Base-by-base conservation (phyloP, 2,329 filamentous ascomycete genomes). In the Paecilomyces variotii region DNA sequence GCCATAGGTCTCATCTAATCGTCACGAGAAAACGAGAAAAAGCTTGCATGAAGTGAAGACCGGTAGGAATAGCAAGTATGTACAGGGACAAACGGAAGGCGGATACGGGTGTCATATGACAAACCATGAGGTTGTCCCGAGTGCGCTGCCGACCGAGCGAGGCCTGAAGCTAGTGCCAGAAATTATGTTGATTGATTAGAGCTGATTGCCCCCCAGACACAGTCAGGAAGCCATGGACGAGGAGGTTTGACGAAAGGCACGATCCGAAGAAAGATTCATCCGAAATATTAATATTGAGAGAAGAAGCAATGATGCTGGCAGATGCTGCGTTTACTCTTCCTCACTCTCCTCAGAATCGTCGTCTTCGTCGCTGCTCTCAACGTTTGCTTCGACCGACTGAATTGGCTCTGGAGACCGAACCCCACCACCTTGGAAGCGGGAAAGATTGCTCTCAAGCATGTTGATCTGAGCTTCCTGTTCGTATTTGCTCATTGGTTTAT, bases 401-500 rank as follows among this genome's bases (percentile, higher is more conserved):
- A 78, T 64, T 26, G 75, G 75, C 55, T 77, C 76, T 4, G 76
- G 74, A 26, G 75, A 77, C 39, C 70, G 68, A n/a, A 68, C 70
- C 55, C 70, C 72, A 25, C 70, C 74, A 30, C 75, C 74, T 59
- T 78, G 68, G 68, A 78, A 80, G 26, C 75, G 74, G 32, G 76
- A 77, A 19, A 80, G 69, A 52, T 75, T 78, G 62, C 73, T 76
- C 62, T 77, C 72, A 32, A 80, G 71, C 64, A 77, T 76, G 55
- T 77, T 77, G 61, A 80, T 80, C 61, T 79, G 76, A 35, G 75
- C 76, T 62, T 80, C 78, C 64, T 80, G 78, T 62, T 80, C 78
- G 55, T 72, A 74, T 64, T 79, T 80, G 68, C 75, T 79, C 78
- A 80, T 80, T 0, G 78, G 78, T 67, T 80, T 80, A 64, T 78